Evolutionary conservation across 2,329 filamentous ascomycete genomes (phyloP).

Genomic region (Botrytis medusae): DNA sequence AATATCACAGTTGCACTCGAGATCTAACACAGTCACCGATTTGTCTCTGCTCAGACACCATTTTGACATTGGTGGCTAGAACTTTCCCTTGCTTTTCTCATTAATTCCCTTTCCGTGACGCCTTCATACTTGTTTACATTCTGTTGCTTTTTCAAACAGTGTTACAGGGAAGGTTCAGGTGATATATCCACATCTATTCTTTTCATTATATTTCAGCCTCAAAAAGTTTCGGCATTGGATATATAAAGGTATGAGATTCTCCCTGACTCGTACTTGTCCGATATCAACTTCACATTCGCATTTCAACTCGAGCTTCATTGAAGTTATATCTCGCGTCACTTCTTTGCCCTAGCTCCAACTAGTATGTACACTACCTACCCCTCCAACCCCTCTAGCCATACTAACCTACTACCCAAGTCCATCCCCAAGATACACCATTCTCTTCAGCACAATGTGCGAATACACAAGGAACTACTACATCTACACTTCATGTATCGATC

Average conservation of each 20-base stretch:
- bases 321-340: conserved; percentile 1
- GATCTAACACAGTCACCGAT: background rate
- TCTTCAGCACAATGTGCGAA: conserved; percentile 48
- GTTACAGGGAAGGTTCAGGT: conserved; percentile 15
- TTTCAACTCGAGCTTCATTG: background rate
- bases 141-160: conserved; percentile 29
- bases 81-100: conserved; percentile 28
- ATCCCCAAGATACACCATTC: background rate
- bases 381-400: background rate
- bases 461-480: conserved; percentile 78
- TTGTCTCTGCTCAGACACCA: conserved; percentile 19
- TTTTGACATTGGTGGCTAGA: conserved; percentile 30
- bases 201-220: conserved; percentile 20
- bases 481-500: conserved; percentile 69
- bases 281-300: conserved; percentile 3
- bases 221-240: background rate
- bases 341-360: background rate
- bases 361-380: background rate
- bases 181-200: conserved; percentile 7
- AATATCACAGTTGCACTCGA: conserved; percentile 11
- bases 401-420: background rate
- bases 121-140: background rate
- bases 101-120: conserved; percentile 29
- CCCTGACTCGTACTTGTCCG: background rate
- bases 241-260: conserved; percentile 21